These are phyloP conservation scores for Coprinellus micaceus DNA, from an alignment of 768 basidiomycete species.

Conservation along the genomic window DNA sequence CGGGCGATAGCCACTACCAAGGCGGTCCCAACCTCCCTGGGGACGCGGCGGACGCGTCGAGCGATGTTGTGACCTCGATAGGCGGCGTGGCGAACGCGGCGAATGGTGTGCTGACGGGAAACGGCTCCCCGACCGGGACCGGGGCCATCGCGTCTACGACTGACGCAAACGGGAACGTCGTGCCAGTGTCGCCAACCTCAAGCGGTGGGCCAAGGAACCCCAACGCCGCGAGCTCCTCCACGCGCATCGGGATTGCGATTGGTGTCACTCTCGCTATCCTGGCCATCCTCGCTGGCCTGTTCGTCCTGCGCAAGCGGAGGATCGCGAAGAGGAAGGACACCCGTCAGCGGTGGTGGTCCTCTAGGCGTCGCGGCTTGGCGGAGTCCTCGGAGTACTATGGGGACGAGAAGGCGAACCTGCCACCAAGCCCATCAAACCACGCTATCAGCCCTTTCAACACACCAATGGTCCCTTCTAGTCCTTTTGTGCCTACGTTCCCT, in stretches of 20 bases:
- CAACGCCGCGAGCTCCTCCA: not conserved
- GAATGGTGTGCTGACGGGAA: too few species aligned
- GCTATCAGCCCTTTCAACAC: not conserved
- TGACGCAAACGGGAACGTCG: not conserved
- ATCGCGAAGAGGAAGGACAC: slow-evolving; percentile 38
- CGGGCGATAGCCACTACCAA: too few species aligned
- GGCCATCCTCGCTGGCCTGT: slow-evolving; percentile 19
- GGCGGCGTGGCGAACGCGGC: too few species aligned
- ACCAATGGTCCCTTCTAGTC: not conserved
- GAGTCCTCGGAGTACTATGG: slow-evolving; percentile 21
- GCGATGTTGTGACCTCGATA: too few species aligned
- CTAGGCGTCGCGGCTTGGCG: slow-evolving; percentile 23
- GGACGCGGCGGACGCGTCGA: too few species aligned
- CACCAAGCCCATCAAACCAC: not conserved
- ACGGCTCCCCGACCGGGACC: not conserved
- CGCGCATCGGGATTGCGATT: slow-evolving; percentile 37
- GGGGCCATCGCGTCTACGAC: not conserved
- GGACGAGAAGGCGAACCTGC: slow-evolving; percentile 16
- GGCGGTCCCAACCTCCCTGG: too few species aligned
- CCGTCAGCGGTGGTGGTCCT: slow-evolving; percentile 46
- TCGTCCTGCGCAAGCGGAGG: slow-evolving; percentile 48
- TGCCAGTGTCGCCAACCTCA: not conserved
- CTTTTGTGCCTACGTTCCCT: slow-evolving; percentile 33
- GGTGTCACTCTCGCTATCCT: slow-evolving; percentile 35
- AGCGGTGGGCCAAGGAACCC: not conserved